Percentiles rank a stretch among this genome's conserved stretches.
Evolutionary conservation across 805 yeast species (phyloP).

Genomic region (Huiozyma sinensis): DNA sequence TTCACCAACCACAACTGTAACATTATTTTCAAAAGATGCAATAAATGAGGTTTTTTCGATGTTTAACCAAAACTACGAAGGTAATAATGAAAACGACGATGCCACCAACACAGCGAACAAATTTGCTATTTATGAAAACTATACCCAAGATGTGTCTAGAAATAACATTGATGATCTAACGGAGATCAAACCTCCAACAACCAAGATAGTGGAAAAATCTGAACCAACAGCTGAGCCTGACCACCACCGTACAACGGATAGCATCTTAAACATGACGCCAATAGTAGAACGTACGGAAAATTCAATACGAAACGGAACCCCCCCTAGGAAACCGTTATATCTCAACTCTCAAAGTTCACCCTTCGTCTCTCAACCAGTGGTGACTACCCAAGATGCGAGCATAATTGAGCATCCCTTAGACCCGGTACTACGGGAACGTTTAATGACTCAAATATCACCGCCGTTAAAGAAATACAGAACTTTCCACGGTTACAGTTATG

Average conservation of each 20-base stretch:
- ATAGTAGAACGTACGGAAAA: constrained; percentile 21
- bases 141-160: constrained; percentile 30
- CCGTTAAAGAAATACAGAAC: constrained; percentile 28
- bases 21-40: constrained; percentile 66
- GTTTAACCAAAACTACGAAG: constrained; percentile 43
- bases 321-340: constrained; percentile 1
- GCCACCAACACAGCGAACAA: constrained; percentile 12
- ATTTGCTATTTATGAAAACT: constrained; percentile 22
- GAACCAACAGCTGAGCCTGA: not conserved
- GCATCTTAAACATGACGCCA: constrained; percentile 15
- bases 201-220: not conserved
- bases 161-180: constrained; percentile 29
- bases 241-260: not conserved
- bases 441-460: constrained; percentile 32
- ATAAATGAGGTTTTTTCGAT: constrained; percentile 61
- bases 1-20: constrained; percentile 43
- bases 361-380: constrained; percentile 23
- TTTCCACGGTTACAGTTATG: constrained; percentile 22
- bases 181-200: constrained; percentile 17
- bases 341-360: constrained; percentile 20
- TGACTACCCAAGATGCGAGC: not conserved
- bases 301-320: not conserved
- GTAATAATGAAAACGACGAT: not conserved
- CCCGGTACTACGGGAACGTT: constrained; percentile 27
- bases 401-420: constrained; percentile 38